phyloP scores from a whole-genome alignment of 179 eudicot species.

The Spergularia azorica region DNA sequence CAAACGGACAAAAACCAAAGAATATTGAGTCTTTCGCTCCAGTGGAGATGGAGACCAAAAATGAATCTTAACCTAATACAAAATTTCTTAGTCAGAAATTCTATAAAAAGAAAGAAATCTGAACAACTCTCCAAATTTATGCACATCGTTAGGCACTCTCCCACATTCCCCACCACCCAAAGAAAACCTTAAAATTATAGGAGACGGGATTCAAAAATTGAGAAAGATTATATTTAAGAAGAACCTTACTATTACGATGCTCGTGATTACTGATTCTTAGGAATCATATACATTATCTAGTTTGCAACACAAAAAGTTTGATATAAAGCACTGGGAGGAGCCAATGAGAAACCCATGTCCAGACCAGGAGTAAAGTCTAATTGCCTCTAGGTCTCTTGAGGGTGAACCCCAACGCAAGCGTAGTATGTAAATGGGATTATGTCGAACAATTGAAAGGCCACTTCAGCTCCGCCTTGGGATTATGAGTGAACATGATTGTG shows the following conservation, averaged over 20 bases:
- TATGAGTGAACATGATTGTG: neutral
- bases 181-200: neutral
- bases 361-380: neutral
- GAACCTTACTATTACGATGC: neutral
- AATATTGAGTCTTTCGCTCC: too few relatives aligned
- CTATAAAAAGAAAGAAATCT: too few relatives aligned
- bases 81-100: too few relatives aligned
- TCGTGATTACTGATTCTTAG: neutral
- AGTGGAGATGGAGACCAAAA: too few relatives aligned
- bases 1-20: too few relatives aligned
- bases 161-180: neutral
- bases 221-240: neutral
- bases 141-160: neutral
- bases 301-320: neutral
- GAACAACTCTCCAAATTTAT: neutral
- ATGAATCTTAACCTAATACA: too few relatives aligned
- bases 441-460: too few relatives aligned
- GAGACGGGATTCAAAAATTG: neutral
- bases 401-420: too few relatives aligned
- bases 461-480: neutral
- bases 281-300: neutral
- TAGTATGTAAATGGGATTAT: too few relatives aligned
- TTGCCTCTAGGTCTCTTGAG: neutral
- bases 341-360: slow-evolving; percentile 5
- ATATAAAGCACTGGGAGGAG: neutral